Evolutionary conservation across 306 rosid genomes (phyloP), one percentile per base, ranked within the genome.

Genomic region (Albizia julibrissin): DNA sequence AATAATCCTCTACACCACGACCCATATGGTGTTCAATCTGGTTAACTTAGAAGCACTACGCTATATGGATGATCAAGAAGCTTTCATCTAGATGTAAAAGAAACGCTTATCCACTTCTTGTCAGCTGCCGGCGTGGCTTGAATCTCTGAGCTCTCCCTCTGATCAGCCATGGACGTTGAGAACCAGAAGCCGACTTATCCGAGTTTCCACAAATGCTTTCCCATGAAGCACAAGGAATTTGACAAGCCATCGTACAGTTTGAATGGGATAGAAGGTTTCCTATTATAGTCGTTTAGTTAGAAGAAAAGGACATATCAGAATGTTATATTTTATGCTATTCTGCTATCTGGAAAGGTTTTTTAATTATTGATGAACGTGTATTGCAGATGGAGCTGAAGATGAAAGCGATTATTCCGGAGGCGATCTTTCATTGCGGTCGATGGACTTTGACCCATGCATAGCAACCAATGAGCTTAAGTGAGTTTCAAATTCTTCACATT

Each of bases 401-500:
- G 89, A 86, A 72, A 84, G 83, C 80, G 83, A 79, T 75, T 88
- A 83, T 18, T 82, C 54, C 80, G 65, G 77, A 46, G 86, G 84
- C 6, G 78, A 87, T 49, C 82, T 91, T 54, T 79, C 87, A 33
- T 31, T 83, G 18, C 81, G 75, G 81, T 91, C 95, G 46, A 11
- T 84, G 80, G 91, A 91, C 81, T 74, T 85, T 83, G 91, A 85
- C 81, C 90, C 97, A 73, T 84, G 91, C 90, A 92, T 88, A 85
- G 87, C 89, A 77, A 82, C 81, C 65, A 85, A 86, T 72, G 91
- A 93, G 79, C 75, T 95, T 75, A 95, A 97, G 99, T 90, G 77
- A 84, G 74, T 58, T 37, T 67, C 80, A 42, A 8, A 49, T 52
- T 76, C 26, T 31, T 78, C 73, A 12, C 6, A 66, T 69, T 69